phyloP scores from a whole-genome alignment of 495 filamentous ascomycete genomes.

The Lasiosphaeria ovina region DNA sequence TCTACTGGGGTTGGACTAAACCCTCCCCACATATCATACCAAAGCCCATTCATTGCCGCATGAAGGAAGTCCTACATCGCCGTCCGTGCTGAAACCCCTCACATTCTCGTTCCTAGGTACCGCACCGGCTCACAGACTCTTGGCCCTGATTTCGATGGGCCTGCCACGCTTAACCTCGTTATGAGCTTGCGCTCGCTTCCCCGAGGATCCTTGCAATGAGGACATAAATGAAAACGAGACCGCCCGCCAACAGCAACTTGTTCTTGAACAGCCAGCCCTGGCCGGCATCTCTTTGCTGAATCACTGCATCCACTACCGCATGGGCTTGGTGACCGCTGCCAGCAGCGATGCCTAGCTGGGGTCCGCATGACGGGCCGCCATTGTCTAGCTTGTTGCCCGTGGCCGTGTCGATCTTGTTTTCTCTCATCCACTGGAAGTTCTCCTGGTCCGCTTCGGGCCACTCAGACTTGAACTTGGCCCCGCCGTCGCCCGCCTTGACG shows the following conservation, averaged over 20 bases:
- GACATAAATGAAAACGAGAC: constrained; percentile 72
- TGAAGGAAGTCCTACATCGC: no score
- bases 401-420: constrained; percentile 72
- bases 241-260: constrained; percentile 67
- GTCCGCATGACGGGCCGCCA: constrained; percentile 60
- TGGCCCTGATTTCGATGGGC: neutral
- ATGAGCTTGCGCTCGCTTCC: constrained; percentile 25
- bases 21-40: no score
- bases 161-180: neutral
- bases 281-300: constrained; percentile 71
- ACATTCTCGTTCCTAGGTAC: no score
- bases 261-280: constrained; percentile 77
- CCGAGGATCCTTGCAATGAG: constrained; percentile 71
- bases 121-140: neutral
- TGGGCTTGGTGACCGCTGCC: constrained; percentile 69
- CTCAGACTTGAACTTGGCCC: constrained; percentile 81
- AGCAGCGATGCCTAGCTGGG: constrained; percentile 62
- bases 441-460: constrained; percentile 89
- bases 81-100: no score
- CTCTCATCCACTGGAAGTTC: constrained; percentile 91
- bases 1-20: no score
- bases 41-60: no score
- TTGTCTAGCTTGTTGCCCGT: constrained; percentile 61
- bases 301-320: constrained; percentile 74
- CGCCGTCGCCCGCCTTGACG: constrained; percentile 79